Evolutionary conservation across 352 stramenopile genomes (phyloP).

Genomic region (Pythium phragmiticola): DNA sequence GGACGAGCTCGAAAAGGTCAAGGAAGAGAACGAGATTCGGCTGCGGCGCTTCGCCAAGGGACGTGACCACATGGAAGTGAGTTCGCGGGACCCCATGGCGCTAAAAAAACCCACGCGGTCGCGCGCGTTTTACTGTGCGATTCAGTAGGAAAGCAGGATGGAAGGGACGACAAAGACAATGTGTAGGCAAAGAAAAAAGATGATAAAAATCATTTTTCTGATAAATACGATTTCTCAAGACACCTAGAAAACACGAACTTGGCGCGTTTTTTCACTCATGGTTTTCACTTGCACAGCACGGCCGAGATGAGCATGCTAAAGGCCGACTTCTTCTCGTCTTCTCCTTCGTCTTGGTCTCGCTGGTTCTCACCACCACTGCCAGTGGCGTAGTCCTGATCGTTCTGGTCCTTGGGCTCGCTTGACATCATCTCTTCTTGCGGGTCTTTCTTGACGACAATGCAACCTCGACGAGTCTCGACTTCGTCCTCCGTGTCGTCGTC

Average conservation of each 20-base stretch:
- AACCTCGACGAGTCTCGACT: not conserved
- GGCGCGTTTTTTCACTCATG: not conserved
- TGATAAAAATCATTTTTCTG: no score
- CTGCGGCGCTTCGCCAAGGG: constrained; percentile 79
- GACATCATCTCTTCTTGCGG: not conserved
- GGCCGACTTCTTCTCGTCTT: constrained; percentile 22
- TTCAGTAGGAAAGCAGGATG: constrained; percentile 16
- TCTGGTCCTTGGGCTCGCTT: not conserved
- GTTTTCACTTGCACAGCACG: constrained; percentile 39
- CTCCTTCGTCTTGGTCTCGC: not conserved
- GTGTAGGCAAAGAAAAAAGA: no score
- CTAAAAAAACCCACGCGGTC: constrained; percentile 21
- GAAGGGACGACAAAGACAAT: not conserved
- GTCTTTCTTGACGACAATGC: constrained; percentile 17
- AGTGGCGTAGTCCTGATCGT: not conserved
- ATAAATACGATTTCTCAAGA: no score
- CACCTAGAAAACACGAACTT: no score
- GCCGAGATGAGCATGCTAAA: constrained; percentile 52
- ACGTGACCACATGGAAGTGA: constrained; percentile 70
- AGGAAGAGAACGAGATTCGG: constrained; percentile 78
- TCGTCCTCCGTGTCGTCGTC: constrained; percentile 22
- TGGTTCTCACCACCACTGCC: not conserved
- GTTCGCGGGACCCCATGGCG: constrained; percentile 39
- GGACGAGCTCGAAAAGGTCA: constrained; percentile 73
- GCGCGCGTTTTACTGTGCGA: constrained; percentile 16